phyloP scores from a whole-genome alignment of 768 basidiomycete species.

The Leccinum incarnatum region DNA sequence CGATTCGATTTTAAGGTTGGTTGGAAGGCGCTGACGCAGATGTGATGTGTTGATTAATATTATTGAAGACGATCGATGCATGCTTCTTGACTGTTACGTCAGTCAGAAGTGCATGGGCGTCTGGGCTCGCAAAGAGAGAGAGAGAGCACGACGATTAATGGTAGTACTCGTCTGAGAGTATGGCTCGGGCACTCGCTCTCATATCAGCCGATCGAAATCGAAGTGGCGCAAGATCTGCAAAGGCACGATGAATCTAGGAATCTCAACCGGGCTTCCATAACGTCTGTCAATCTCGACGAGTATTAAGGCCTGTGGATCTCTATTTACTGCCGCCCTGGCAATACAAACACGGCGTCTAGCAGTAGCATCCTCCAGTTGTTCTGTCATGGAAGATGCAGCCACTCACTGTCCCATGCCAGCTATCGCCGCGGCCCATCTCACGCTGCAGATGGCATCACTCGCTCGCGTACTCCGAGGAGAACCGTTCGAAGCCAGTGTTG shows the following conservation, averaged over 20 bases:
- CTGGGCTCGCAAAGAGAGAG: slow-evolving; percentile 2
- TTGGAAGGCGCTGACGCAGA: slow-evolving; percentile 9
- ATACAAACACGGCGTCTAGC: slow-evolving; percentile 17
- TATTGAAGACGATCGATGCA: slow-evolving; percentile 12
- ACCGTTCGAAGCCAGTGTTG: slow-evolving; percentile 9
- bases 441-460: slow-evolving; percentile 1
- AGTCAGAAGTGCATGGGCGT: neutral
- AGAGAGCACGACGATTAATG: neutral
- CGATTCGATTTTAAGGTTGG: slow-evolving; percentile 22
- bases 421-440: slow-evolving; percentile 29
- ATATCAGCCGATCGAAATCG: slow-evolving; percentile 17
- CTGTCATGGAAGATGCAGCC: slow-evolving; percentile 14
- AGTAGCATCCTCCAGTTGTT: slow-evolving; percentile 3
- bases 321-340: slow-evolving; percentile 3
- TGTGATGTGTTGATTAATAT: slow-evolving; percentile 21
- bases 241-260: slow-evolving; percentile 21
- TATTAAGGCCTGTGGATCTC: slow-evolving; percentile 21
- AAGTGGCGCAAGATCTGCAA: slow-evolving; percentile 20
- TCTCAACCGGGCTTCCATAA: slow-evolving; percentile 15
- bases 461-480: slow-evolving; percentile 25
- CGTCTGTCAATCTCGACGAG: slow-evolving; percentile 23
- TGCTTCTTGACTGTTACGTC: slow-evolving; percentile 8
- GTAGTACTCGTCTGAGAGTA: neutral
- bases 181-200: neutral
- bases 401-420: slow-evolving; percentile 1